phyloP scores from a whole-genome alignment of 495 filamentous ascomycete genomes.

The Talaromyces ruber region DNA sequence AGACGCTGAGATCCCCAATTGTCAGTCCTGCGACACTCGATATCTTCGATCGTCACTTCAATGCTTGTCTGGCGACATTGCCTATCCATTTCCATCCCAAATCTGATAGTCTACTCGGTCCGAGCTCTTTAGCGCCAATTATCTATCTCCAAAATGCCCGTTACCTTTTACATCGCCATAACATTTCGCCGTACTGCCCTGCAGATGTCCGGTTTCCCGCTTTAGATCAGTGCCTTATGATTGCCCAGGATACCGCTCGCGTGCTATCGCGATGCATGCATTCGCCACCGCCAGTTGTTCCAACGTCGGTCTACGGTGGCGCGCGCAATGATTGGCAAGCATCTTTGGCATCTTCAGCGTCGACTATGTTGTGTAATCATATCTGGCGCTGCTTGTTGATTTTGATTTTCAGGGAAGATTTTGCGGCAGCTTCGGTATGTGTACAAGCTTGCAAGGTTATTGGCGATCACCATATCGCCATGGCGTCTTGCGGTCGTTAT shows the following conservation, averaged over 20 bases:
- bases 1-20: slow-evolving; percentile 56
- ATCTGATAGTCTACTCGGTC: slow-evolving; percentile 58
- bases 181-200: slow-evolving; percentile 67
- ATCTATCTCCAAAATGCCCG: slow-evolving; percentile 76
- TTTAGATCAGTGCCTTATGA: slow-evolving; percentile 66
- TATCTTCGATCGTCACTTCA: slow-evolving; percentile 78
- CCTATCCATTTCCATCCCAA: slow-evolving; percentile 62
- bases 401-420: slow-evolving; percentile 65
- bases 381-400: slow-evolving; percentile 86
- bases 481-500: slow-evolving; percentile 73
- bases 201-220: slow-evolving; percentile 56
- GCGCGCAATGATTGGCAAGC: slow-evolving; percentile 35
- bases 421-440: slow-evolving; percentile 61
- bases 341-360: slow-evolving; percentile 44
- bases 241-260: slow-evolving; percentile 66
- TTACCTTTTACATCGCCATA: slow-evolving; percentile 83
- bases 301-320: slow-evolving; percentile 11
- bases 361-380: slow-evolving; percentile 70
- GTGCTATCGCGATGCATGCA: slow-evolving; percentile 60
- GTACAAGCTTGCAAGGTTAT: slow-evolving; percentile 62
- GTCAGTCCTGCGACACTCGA: slow-evolving; percentile 64
- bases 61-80: slow-evolving; percentile 61
- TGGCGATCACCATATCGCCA: slow-evolving; percentile 59
- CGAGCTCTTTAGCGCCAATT: slow-evolving; percentile 61
- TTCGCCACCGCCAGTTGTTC: slow-evolving; percentile 11